Evolutionary conservation across 2,329 filamentous ascomycete species (phyloP), one percentile per base, ranked within the genome.

Genomic region (Eutypa lata): DNA sequence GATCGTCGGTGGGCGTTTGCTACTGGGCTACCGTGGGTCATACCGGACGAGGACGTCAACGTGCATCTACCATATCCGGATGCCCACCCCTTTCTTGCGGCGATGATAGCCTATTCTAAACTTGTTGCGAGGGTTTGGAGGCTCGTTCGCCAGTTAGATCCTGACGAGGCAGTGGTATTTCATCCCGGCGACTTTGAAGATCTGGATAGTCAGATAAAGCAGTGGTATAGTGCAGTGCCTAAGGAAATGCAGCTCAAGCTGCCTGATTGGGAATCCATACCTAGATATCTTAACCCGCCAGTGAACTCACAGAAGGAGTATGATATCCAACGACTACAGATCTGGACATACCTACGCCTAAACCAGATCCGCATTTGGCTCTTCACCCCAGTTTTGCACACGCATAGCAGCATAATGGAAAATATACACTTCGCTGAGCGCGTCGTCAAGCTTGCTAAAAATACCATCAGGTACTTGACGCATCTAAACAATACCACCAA

Each of bases 321-420:
- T 58, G 85, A 86, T 56, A 73, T 87, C 19, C 85, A 87, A 60
- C 86, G 92, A 5, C 76, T 95, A 13, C 87, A 89, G 55, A 87
- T 97, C 46, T 85, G 94, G 68, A 87, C 94, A 18, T 94, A 95
- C 66, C 76, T 97, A 16, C 84, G 92, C 38, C 83, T 91, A 42
- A 97, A 96, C 63, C 91, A 96, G 73, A 90, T 96, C 73, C 88
- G 92, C 5, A 94, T 92, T 53, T 85, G 91, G 67, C 89, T 97
- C 26, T 92, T 95, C 68, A 89, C 91, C 0, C 91, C 91, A 0
- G 86, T 96, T 2, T 75, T 97, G 8, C 90, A 96, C 68, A 93
- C 88, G 18, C 85, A 90, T 3, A 88, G 84, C 13, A 92, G 87
- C 62, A 97, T 97, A 62, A 83, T 88, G 72, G 82, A 87, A 53